Base-by-base conservation (phyloP, 2,329 filamentous ascomycete genomes). In the Arthrobotrys iridis region DNA sequence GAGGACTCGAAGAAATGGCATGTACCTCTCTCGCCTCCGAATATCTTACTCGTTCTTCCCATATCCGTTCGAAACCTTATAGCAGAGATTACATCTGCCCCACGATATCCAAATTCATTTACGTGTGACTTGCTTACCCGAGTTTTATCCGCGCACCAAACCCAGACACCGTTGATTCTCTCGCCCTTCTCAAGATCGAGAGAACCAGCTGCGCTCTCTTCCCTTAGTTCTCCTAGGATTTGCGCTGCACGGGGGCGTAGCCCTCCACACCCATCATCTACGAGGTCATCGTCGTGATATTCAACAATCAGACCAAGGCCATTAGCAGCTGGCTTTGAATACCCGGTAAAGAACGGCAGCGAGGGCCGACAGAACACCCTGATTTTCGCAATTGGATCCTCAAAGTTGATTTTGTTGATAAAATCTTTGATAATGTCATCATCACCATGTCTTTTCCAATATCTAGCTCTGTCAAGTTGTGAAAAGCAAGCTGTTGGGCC, bases 1-100 rank as follows among this genome's bases (percentile, higher is more conserved):
- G 71, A 75, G 4, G 71, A 75, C 26, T 75, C 71, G 24, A 75
- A 75, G 22, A 75, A 68, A 40, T 75, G 71, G 26, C 71, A 75
- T 28, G 55, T 75, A 7, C 48, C 57, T 35, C 63, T 48, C 4
- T 75, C 71, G 22, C 71, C 58, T n/a, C 71, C 71, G 48, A 75
- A 75, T 11, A 59, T 64, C 24, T 50, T 68, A 30, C 71, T 75
- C 11, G 4, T 28, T 13, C 58, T 62, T 13, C 71, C 71, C 24
- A 68, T 75, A 18, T 75, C 33, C 3, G 71, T 75, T 64, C 63
- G 46, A 11, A 75, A 63, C 26, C 71, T 64, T 24, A 75, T 13
- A 11, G 71, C 71, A 20, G 63, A 55, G 13, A 75, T 62, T 18
- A 68, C 50, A 18, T 75, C 71, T 20, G 64, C 71, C 10, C 71